Conservation (phyloP, 176 grass and related monocot species). For the Chrysopogon serrulatus region DNA sequence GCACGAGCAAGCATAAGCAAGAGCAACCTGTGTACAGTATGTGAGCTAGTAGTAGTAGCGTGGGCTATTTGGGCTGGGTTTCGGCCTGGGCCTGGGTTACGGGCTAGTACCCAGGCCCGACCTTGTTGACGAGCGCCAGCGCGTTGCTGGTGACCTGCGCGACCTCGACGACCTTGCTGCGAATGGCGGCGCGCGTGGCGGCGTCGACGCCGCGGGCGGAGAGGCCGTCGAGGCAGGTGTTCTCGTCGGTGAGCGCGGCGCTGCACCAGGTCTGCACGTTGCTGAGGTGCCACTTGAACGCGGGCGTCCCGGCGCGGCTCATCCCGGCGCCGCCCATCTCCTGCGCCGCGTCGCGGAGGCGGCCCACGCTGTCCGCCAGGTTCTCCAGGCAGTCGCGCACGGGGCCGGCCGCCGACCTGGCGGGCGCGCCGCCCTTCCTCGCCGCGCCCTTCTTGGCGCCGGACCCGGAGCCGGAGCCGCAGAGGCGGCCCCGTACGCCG, state of each 20-base stretch:
- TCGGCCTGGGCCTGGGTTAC: not conserved
- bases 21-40: not conserved
- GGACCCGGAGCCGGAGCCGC: not conserved
- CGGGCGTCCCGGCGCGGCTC: constrained; percentile 40
- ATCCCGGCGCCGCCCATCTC: constrained; percentile 45
- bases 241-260: constrained; percentile 93
- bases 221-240: constrained; percentile 85
- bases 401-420: constrained; percentile 23
- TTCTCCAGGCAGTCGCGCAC: constrained; percentile 83
- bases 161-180: constrained; percentile 84
- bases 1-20: not conserved
- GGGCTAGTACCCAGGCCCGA: constrained; percentile 35
- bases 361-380: constrained; percentile 83
- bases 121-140: constrained; percentile 71
- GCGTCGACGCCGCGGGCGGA: constrained; percentile 43
- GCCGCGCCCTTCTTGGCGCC: not conserved
- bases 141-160: constrained; percentile 96
- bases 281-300: constrained; percentile 76
- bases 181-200: constrained; percentile 42
- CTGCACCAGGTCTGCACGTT: constrained; percentile 96
- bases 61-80: no score
- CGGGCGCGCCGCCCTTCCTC: not conserved
- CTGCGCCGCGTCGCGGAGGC: constrained; percentile 59
- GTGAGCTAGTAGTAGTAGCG: no score
- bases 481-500: constrained; percentile 41